Evolutionary conservation across 179 eudicot species (phyloP), one percentile per base, ranked within the genome.

Genomic region (Silene vulgaris): DNA sequence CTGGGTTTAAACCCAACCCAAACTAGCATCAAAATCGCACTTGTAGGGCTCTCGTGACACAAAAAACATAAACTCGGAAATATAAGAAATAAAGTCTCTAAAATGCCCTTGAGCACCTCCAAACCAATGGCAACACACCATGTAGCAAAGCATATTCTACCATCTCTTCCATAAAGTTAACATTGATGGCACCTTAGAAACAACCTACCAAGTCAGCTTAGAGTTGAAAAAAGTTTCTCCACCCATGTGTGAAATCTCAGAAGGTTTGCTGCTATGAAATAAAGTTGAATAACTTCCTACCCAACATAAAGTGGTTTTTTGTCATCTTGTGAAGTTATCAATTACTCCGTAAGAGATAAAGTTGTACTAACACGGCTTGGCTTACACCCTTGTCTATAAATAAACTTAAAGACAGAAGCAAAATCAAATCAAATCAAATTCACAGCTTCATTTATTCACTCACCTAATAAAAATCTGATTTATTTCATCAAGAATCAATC

Each of bases 71-170:
- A 11, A 68, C 26, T 57, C 16, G 62, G 19, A 63, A 62, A 65
- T 56, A 23, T 23, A 23, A 23, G 35, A 32, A 32, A 32, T 37
- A 8, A 40, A 40, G 20, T 56, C 12, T 56, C 78, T 13, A 52
- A 40, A 35, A 19, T 19, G 17, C 5, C 29, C 37, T 17, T 28
- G 2, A 32, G 26, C 66, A 69, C 80, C 84, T 81, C 78, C 76
- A 81, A 74, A 43, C 76, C 4, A 70, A 74, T 81, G 73, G 56
- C 52, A 29, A 74, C 8, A 65, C 62, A 28, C 78, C 84, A 81
- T 50, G 81, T 74, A 69, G 29, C 75, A 72, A 5, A 35, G 19
- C 43, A 8, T 8, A 7, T 54, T 26, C 45, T 26, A 43, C 73
- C 59, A 72, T 72, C 61, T 28, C 29, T 23, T 23, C 20, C 26